These are phyloP conservation scores for Kurtzmaniella fragi DNA, from an alignment of 805 yeast species.

Conservation along the genomic window DNA sequence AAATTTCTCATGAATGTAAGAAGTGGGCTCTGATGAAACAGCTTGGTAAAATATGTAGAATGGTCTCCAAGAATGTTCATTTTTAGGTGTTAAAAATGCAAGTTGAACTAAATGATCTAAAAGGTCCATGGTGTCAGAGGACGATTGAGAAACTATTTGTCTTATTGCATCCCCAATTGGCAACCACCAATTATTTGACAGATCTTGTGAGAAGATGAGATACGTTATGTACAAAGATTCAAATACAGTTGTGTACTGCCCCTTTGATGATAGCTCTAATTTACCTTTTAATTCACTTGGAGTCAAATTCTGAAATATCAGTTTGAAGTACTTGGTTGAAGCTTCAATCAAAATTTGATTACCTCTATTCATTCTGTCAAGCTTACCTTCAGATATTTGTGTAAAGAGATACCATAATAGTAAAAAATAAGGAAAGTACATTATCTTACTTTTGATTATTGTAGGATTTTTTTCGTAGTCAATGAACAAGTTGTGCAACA, in stretches of 20 bases:
- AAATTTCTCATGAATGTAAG: constrained; percentile 19
- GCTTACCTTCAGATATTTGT: constrained; percentile 3
- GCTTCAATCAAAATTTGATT: neutral
- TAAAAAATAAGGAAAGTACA: constrained; percentile 15
- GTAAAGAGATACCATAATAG: constrained; percentile 9
- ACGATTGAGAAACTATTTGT: constrained; percentile 2
- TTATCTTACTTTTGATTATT: constrained; percentile 2
- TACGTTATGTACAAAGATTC: constrained; percentile 19
- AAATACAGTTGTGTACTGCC: constrained; percentile 4
- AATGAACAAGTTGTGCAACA: constrained; percentile 9
- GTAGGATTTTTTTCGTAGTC: constrained; percentile 5
- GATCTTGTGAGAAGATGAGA: constrained; percentile 9
- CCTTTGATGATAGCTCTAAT: constrained; percentile 5
- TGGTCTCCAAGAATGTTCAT: constrained; percentile 18
- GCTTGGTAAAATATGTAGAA: constrained; percentile 17
- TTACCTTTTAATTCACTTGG: neutral
- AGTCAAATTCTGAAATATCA: constrained; percentile 1
- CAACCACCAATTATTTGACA: constrained; percentile 21
- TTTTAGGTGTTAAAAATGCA: constrained; percentile 10
- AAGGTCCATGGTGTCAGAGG: constrained; percentile 6
- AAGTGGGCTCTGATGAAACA: constrained; percentile 8
- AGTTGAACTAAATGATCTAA: constrained; percentile 14
- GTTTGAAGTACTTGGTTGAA: neutral
- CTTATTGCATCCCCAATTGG: constrained; percentile 16
- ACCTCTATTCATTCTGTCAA: neutral